Percentiles rank a stretch among this genome's conserved stretches.
These are phyloP conservation scores for Stylonectria norvegica DNA, from an alignment of 2,329 filamentous ascomycete genomes.

Conservation along the genomic window DNA sequence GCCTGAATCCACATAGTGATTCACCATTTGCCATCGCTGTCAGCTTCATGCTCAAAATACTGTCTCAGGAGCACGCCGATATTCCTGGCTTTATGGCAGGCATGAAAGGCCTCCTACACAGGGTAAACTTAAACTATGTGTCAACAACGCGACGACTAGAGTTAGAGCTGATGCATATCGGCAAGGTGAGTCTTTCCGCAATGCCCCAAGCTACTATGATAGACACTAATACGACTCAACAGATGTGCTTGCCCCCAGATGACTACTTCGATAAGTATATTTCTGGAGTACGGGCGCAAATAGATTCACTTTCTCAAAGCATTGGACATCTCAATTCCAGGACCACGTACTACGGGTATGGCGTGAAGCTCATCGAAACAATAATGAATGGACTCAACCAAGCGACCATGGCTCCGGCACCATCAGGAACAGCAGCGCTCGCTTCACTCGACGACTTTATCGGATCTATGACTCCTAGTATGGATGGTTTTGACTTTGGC, in stretches of 20 bases:
- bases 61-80: constrained; percentile 35
- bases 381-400: constrained; percentile 28
- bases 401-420: constrained; percentile 9
- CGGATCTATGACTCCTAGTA: constrained; percentile 11
- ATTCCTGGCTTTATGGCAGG: constrained; percentile 30
- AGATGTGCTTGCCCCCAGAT: constrained; percentile 37
- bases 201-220: background rate
- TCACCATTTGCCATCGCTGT: constrained; percentile 36
- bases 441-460: constrained; percentile 20
- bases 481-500: constrained; percentile 18
- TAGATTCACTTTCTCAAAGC: constrained; percentile 42
- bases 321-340: constrained; percentile 29
- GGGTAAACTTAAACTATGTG: constrained; percentile 35
- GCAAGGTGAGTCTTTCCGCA: constrained; percentile 45
- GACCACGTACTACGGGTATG: constrained; percentile 40
- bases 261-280: constrained; percentile 42
- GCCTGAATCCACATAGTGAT: constrained; percentile 22
- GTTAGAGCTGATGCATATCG: constrained; percentile 48
- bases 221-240: constrained; percentile 12
- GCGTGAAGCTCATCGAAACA: constrained; percentile 39
- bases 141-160: constrained; percentile 46
- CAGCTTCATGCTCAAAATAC: constrained; percentile 34
- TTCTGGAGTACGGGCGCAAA: constrained; percentile 38
- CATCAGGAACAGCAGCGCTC: constrained; percentile 6
- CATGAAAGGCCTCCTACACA: constrained; percentile 35